Evolutionary conservation across 1,284 basidiomycete genomes (phyloP), one percentile per base, ranked within the genome.

Genomic region (Phellopilus nigrolimitatus): DNA sequence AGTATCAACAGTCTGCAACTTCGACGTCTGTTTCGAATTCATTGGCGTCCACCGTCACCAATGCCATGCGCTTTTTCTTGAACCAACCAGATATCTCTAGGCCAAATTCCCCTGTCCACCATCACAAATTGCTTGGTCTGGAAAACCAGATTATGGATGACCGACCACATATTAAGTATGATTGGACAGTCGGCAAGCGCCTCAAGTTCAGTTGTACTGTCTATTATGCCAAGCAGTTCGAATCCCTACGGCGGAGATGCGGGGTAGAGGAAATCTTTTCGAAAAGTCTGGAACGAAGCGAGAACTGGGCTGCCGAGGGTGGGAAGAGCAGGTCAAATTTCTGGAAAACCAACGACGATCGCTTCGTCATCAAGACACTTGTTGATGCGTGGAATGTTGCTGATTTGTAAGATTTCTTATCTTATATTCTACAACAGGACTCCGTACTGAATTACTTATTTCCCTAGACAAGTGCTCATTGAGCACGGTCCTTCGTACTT

Each of bases 361-460:
- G 79, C 53, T 88, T 84, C 62, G 82, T 91, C 58, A 84, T 90
- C 69, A 90, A 91, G 74, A 87, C 87, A 10, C 66, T 90, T 49
- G 82, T 90, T 4, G 82, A 85, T 65, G 85, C 86, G 9, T 90
- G 87, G 87, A 88, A 88, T 62, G 86, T 88, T 31, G 84, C 83
- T 6, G 88, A 91, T 66, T 66, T 86, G 87, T 88, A 60, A 70
- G 84, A 76, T 1, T 30, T n/a, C n/a, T n/a, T n/a, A n/a, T n/a
- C 6, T 3, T 15, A 10, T 25, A 4, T 15, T 17, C 40, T 47
- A 3, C 24, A 34, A 10, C 17, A 30, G 10, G 2, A 10, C 25
- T 30, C 39, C 38, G 0, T n/a, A 15, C 37, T 19, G 22, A n/a
- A 10, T 51, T 21, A 51, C n/a, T n/a, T n/a, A 10, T 10, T n/a